Evolutionary conservation across 768 basidiomycete genomes (phyloP), one percentile per base, ranked within the genome.

Genomic region (Kwoniella sp.): DNA sequence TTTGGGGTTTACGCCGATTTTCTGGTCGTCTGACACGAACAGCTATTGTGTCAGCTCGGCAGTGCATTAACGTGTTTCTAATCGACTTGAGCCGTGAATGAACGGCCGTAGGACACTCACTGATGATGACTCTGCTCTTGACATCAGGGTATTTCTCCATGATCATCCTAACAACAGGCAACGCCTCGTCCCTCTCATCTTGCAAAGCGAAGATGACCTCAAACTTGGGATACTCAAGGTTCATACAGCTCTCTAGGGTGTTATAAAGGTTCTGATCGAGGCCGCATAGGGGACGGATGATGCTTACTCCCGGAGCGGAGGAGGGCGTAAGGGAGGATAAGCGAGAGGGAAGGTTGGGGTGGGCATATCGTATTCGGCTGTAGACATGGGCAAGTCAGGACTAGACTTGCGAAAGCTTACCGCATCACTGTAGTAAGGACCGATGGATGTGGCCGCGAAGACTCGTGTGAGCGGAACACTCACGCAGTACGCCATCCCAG

Each of bases 221-320:
- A 73, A 87, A 95, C 68, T 90, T 90, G 0, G 90, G 88, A 78
- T 98, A 98, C 69, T 94, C 90, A 75, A 96, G 93, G 31, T 83
- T 84, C 81, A 98, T 95, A 0, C 91, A 91, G 3, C 93, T 92
- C 81, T 96, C 92, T 55, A 99, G 83, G 79, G 97, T 97, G 83
- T 96, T 93, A 81, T 90, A 97, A 22, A 99, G 85, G 79, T 98
- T 98, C 63, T 89, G 86, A 81, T 99, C 96, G 25, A 99, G 84
- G 15, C 96, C 96, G 79, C 94, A 94, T 56, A 99, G 84, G 7
- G 96, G 96, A 52, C 96, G 87, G 55, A 98, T 84, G 71, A 98
- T 92, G 1, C 93, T 92, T 30, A 98, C 95, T 22, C 93, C 95
- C 12, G 93, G 93, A 2, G 86, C 86, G 20, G 64, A 71, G 29